A percentile compares a stretch with the other conserved stretches of the same genome.
These are phyloP conservation scores for Populus simonii DNA, from an alignment of 345 rosid genomes.

Conservation along the genomic window DNA sequence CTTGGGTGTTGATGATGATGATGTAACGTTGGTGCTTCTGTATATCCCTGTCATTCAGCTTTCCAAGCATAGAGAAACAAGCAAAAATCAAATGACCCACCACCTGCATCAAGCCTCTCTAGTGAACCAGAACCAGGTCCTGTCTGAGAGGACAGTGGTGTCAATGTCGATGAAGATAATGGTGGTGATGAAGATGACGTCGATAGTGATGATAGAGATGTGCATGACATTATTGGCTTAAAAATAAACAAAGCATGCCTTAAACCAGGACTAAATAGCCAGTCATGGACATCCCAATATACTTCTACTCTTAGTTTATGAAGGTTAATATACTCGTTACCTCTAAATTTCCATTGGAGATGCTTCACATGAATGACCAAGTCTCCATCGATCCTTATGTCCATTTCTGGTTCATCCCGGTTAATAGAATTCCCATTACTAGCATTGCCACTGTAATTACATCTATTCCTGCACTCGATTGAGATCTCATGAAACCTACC, in stretches of 20 bases:
- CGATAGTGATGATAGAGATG: constrained; percentile 22
- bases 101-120: constrained; percentile 31
- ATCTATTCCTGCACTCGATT: constrained; percentile 53
- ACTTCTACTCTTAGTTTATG: constrained; percentile 54
- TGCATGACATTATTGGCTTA: constrained; percentile 41
- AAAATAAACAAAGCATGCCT: constrained; percentile 65
- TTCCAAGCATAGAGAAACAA: constrained; percentile 68
- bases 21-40: not conserved
- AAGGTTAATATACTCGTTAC: constrained; percentile 53
- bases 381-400: constrained; percentile 59
- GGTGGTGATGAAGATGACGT: constrained; percentile 27
- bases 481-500: constrained; percentile 54
- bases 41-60: constrained; percentile 32
- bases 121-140: constrained; percentile 33
- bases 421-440: constrained; percentile 11
- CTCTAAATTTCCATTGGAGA: constrained; percentile 80
- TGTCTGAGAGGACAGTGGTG: constrained; percentile 36
- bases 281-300: constrained; percentile 78
- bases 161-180: constrained; percentile 32
- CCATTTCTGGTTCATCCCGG: constrained; percentile 60
- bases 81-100: constrained; percentile 48
- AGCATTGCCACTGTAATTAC: not conserved
- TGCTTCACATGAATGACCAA: constrained; percentile 59
- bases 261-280: constrained; percentile 66
- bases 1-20: constrained; percentile 9